Base-by-base conservation (phyloP, 345 rosid genomes). In the Clarkia xantiana region DNA sequence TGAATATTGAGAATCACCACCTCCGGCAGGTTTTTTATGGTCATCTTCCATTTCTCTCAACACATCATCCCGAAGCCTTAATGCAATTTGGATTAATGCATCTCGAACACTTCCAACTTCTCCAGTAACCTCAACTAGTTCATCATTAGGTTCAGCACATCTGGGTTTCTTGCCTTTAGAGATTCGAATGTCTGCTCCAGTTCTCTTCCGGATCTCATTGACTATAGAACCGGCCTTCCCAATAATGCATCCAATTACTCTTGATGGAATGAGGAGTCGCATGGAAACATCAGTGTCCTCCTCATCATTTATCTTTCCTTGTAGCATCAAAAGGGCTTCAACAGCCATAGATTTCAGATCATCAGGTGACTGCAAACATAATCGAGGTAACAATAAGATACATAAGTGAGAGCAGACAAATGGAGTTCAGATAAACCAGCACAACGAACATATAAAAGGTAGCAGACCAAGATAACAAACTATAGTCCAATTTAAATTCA, bases 341-440 rank as follows among this genome's bases (percentile, higher is more conserved):
- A 91, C 95, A 0, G 88, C 90, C 90, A 77, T 80, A 55, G 98
- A 91, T 74, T 91, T 86, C 72, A 80, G 52, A 67, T 91, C 96
- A 60, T 91, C 84, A 2, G 80, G 90, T 12, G 96, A 71, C 94
- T 81, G 80, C 66, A 47, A 67, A 12, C 8, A 29, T 29, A 29
- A 29, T 0, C 1, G 6, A 29, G 36, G 36, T 29, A 5, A 29
- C 36, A 29, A 10, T 29, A 39, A 23, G 45, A 56, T 41, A 22
- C 18, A 41, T 19, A 17, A 17, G 45, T 49, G 25, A 7, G 36
- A 29, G 36, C 36, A 29, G 4, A 29, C 36, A 29, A 10, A 29
- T 29, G 7, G 36, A 29, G 36, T 29, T 29, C 36, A 2, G 36
- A 29, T 29, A 29, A 29, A 29, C 36, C 36, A 29, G 36, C 36